phyloP scores from a whole-genome alignment of 495 filamentous ascomycete species.

The Thozetella sp. region DNA sequence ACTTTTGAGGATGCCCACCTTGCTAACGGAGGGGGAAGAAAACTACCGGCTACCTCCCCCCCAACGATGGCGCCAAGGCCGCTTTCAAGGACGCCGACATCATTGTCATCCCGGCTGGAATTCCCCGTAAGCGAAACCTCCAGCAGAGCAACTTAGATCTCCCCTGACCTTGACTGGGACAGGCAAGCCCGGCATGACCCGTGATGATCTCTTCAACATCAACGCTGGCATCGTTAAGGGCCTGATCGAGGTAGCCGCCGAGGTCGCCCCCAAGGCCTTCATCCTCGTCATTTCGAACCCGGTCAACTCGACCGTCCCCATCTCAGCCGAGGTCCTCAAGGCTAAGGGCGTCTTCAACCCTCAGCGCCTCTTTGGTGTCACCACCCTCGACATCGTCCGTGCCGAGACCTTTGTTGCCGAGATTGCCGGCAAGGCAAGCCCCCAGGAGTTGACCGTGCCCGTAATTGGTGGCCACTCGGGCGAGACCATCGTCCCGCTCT shows the following conservation, averaged over 20 bases:
- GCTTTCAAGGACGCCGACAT: constrained; percentile 91
- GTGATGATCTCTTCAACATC: constrained; percentile 98
- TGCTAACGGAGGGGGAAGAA: constrained; percentile 52
- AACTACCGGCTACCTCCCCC: constrained; percentile 86
- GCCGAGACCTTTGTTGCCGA: constrained; percentile 95
- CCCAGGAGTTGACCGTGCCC: constrained; percentile 79
- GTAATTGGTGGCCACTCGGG: constrained; percentile 97
- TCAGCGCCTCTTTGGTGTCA: constrained; percentile 95
- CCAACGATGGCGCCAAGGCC: constrained; percentile 85
- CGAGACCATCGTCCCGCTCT: constrained; percentile 95
- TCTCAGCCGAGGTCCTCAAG: constrained; percentile 96
- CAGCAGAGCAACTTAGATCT: neutral
- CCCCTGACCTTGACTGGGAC: constrained; percentile 11
- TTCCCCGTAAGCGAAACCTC: constrained; percentile 74
- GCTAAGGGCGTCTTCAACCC: constrained; percentile 88
- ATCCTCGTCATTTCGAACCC: constrained; percentile 98
- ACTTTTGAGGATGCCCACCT: constrained; percentile 5
- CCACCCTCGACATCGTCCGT: constrained; percentile 96
- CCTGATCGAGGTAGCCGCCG: constrained; percentile 81
- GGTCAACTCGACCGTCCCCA: constrained; percentile 98
- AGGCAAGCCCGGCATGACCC: constrained; percentile 99
- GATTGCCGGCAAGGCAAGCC: constrained; percentile 78
- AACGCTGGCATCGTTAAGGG: constrained; percentile 94
- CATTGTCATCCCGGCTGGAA: constrained; percentile 95
- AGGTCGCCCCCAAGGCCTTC: constrained; percentile 87